phyloP scores from a whole-genome alignment of 1,284 basidiomycete species.

The Blastosporella zonata region DNA sequence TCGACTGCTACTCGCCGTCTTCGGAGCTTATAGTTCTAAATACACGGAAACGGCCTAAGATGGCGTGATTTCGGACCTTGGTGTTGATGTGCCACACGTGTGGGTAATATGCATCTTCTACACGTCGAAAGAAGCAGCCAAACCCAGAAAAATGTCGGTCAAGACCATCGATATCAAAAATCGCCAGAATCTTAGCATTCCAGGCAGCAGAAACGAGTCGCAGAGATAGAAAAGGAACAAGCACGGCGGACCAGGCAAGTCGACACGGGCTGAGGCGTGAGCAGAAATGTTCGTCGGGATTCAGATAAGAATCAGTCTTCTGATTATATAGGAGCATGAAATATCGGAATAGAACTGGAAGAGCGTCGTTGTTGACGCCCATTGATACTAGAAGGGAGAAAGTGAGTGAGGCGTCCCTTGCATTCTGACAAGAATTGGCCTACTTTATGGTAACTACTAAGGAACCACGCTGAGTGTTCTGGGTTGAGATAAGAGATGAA shows the following conservation, averaged over 20 bases:
- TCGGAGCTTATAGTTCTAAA: constrained; percentile 26
- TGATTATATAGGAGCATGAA: not conserved
- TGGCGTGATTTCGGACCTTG: constrained; percentile 20
- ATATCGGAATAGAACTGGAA: not conserved
- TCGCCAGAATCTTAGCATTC: constrained; percentile 16
- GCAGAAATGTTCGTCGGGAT: constrained; percentile 20
- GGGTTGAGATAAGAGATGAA: no score
- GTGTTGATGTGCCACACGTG: constrained; percentile 29
- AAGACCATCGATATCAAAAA: not conserved
- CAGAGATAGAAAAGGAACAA: constrained; percentile 17
- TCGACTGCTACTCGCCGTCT: constrained; percentile 18
- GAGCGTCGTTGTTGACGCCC: no score
- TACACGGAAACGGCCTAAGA: constrained; percentile 25
- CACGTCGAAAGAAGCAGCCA: constrained; percentile 17
- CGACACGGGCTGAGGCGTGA: constrained; percentile 20
- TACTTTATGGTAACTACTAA: no score
- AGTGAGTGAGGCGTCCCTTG: no score
- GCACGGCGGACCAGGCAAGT: constrained; percentile 3
- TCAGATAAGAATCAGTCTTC: not conserved
- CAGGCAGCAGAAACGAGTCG: constrained; percentile 21
- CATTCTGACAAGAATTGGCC: no score
- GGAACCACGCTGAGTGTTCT: no score
- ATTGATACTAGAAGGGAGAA: not conserved
- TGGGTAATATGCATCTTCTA: constrained; percentile 26
- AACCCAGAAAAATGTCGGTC: not conserved